phyloP scores from a whole-genome alignment of 371 early-diverging fungal species.

The Mucor sp. region DNA sequence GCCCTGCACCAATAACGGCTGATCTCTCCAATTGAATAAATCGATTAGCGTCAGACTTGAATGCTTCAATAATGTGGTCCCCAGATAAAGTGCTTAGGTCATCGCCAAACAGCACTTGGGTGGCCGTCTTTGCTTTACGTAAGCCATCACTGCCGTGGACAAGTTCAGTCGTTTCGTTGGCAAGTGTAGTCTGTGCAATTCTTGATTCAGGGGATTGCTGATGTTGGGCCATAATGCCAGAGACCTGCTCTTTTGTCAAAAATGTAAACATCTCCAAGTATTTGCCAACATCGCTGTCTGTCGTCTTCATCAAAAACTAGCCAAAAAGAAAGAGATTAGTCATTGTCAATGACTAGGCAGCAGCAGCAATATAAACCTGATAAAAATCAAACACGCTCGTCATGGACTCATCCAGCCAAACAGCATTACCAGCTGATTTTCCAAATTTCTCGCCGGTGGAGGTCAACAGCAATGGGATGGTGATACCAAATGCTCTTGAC shows the following conservation, averaged over 20 bases:
- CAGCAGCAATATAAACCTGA: slow-evolving; percentile 58
- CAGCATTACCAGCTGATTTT: slow-evolving; percentile 94
- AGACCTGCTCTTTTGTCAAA: slow-evolving; percentile 60
- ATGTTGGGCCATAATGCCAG: slow-evolving; percentile 66
- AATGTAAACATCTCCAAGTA: slow-evolving; percentile 85
- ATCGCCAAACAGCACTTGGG: slow-evolving; percentile 72
- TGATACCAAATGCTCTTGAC: slow-evolving; percentile 75
- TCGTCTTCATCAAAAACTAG: slow-evolving; percentile 70
- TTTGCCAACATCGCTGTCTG: slow-evolving; percentile 79
- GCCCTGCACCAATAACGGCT: slow-evolving; percentile 41
- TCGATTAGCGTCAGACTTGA: slow-evolving; percentile 63
- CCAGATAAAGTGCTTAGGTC: slow-evolving; percentile 47
- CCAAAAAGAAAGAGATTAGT: too few species aligned
- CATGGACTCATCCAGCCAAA: slow-evolving; percentile 86
- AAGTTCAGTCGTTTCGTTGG: slow-evolving; percentile 85
- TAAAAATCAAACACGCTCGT: slow-evolving; percentile 89
- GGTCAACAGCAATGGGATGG: slow-evolving; percentile 87
- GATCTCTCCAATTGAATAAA: slow-evolving; percentile 48
- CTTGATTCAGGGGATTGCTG: slow-evolving; percentile 63
- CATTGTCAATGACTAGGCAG: too few species aligned
- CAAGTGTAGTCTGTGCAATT: slow-evolving; percentile 75
- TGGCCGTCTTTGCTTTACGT: slow-evolving; percentile 65
- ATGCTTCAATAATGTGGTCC: slow-evolving; percentile 70
- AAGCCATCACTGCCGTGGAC: slow-evolving; percentile 81
- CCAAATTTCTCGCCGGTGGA: slow-evolving; percentile 94